Base-by-base conservation (phyloP, 2,329 filamentous ascomycete species). In the Nemania sp. region DNA sequence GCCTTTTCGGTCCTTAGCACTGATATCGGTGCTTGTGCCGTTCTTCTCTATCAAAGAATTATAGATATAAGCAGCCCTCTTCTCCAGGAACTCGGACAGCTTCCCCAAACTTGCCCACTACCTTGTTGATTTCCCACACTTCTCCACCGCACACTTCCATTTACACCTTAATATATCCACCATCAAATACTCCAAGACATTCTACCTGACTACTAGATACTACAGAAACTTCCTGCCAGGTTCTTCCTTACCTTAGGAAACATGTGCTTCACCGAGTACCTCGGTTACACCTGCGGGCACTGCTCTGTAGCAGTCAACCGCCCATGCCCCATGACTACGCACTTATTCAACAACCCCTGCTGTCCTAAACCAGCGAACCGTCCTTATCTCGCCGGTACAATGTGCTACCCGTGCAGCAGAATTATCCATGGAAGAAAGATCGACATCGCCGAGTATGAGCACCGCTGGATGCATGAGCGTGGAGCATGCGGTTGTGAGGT, bases 231-330 rank as follows among this genome's bases (percentile, higher is more conserved):
- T 20, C 24, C 22, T 2, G 10, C 45, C 35, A 51, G 10, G 13
- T 35, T 45, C n/a, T 18, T 45, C 51, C 5, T 29, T 3, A 29
- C 41, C 11, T n/a, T 51, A 7, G 35, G 22, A 54, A 70, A 32
- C 15, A 86, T 86, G 84, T 86, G 84, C 70, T 79, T 84, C 73
- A 76, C 78, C 35, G 82, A 85, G 72, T 84, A 78, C 70, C 73
- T 84, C 54, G 80, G 79, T 61, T 86, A 84, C 74, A 80, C 75
- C 38, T 86, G 84, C 73, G 84, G 83, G 18, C 84, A 86, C 75
- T 81, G 80, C 55, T 81, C 80, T 6, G 47, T 80, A 3, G 76
- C 79, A 0, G 76, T 81, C 11, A 76, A 83, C 54, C 79, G 81
- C 0, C 75, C 78, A 2, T 86, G 84, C 68, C 84, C 84, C 0